These are phyloP conservation scores for Curvularia spicifera DNA, from an alignment of 2,329 filamentous ascomycete genomes.

Conservation along the genomic window DNA sequence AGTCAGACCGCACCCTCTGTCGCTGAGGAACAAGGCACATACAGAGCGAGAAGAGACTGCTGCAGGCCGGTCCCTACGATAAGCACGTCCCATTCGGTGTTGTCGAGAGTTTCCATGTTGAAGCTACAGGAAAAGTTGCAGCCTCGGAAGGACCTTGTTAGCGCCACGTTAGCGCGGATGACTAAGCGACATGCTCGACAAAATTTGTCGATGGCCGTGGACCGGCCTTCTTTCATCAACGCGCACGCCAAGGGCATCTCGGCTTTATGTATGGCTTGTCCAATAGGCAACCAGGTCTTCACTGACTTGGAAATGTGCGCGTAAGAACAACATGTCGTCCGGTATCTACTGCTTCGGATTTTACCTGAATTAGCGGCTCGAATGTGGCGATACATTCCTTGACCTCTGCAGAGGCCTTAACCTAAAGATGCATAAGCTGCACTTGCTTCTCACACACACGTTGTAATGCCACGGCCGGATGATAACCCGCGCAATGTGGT, in stretches of 20 bases:
- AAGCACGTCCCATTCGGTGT: slow-evolving; percentile 60
- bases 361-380: slow-evolving; percentile 59
- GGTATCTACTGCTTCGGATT: slow-evolving; percentile 61
- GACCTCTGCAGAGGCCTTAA: not conserved
- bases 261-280: slow-evolving; percentile 43
- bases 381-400: slow-evolving; percentile 56
- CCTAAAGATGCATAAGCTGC: not conserved
- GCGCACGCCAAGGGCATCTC: slow-evolving; percentile 47
- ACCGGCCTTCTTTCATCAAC: slow-evolving; percentile 34
- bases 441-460: not conserved
- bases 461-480: not conserved
- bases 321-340: slow-evolving; percentile 55
- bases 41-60: slow-evolving; percentile 62
- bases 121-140: slow-evolving; percentile 26
- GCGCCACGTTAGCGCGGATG: slow-evolving; percentile 32
- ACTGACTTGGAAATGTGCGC: slow-evolving; percentile 51
- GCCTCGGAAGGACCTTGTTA: slow-evolving; percentile 29
- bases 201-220: slow-evolving; percentile 30
- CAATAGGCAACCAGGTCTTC: slow-evolving; percentile 51
- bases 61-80: slow-evolving; percentile 61
- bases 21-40: slow-evolving; percentile 39
- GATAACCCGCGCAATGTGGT: not conserved
- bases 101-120: slow-evolving; percentile 59
- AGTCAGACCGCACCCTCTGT: slow-evolving; percentile 66
- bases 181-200: slow-evolving; percentile 40